Evolutionary conservation across 2,329 filamentous ascomycete species (phyloP).

Genomic region (Cladosporium cucumerinum): DNA sequence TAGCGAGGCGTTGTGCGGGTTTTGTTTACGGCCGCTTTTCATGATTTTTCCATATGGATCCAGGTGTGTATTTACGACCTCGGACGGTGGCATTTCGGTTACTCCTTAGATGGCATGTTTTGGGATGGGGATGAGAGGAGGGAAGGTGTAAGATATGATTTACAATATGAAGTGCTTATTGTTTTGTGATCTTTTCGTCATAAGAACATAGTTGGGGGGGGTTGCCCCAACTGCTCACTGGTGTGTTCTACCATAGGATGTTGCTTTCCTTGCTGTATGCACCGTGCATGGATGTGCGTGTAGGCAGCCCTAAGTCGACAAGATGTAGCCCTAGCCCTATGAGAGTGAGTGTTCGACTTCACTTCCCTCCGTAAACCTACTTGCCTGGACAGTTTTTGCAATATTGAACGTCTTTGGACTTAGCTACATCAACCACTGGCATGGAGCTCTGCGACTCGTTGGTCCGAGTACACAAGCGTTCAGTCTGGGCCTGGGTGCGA

Average conservation of each 20-base stretch:
- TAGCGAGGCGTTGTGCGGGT: slow-evolving; percentile 10
- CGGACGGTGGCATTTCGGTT: not conserved
- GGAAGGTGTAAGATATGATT: not conserved
- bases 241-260: not conserved
- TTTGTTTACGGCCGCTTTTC: not conserved
- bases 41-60: not conserved
- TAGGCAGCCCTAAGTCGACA: not conserved
- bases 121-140: not conserved
- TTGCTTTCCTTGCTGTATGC: too few relatives aligned
- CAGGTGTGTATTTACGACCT: not conserved
- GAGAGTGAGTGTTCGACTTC: not conserved
- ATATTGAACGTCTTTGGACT: not conserved
- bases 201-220: not conserved
- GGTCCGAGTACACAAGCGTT: not conserved
- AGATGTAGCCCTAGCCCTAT: not conserved
- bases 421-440: not conserved
- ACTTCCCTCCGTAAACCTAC: not conserved
- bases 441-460: not conserved
- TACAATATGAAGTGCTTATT: not conserved
- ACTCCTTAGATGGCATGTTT: not conserved
- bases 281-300: too few relatives aligned
- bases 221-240: not conserved
- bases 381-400: not conserved
- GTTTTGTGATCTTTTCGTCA: not conserved
- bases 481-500: not conserved